phyloP scores from a whole-genome alignment of 2,329 filamentous ascomycete species.

The Orbilia ellipsospora region DNA sequence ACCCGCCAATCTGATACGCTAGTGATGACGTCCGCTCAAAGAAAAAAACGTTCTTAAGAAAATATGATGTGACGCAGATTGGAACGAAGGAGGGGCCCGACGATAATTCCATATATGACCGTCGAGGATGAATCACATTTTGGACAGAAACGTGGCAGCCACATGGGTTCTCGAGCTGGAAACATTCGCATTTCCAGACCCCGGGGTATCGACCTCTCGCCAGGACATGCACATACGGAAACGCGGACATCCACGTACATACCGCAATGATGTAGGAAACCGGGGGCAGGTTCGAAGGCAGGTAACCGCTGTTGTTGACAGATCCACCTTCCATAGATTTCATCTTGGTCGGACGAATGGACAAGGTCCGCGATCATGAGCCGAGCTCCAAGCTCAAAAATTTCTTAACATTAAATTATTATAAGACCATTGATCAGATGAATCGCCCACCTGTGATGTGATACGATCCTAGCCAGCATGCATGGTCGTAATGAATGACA shows the following conservation, averaged over 20 bases:
- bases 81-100: background rate
- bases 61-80: constrained; percentile 6
- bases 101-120: background rate
- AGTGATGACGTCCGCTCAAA: constrained; percentile 8
- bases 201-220: no score
- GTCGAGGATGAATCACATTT: constrained; percentile 2
- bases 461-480: no score
- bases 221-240: background rate
- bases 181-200: background rate
- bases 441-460: no score
- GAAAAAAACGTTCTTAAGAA: background rate
- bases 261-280: background rate
- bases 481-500: no score
- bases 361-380: constrained; percentile 13
- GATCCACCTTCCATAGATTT: background rate
- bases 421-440: no score
- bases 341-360: background rate
- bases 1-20: background rate
- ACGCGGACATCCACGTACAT: background rate
- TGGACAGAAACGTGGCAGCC: constrained; percentile 33
- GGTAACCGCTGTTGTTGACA: constrained; percentile 17
- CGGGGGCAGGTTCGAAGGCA: constrained; percentile 14
- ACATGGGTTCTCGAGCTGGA: constrained; percentile 28
- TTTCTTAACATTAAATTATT: background rate
- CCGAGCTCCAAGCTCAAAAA: constrained; percentile 6